Evolutionary conservation across 495 filamentous ascomycete genomes (phyloP).

Genomic region (Chaetomium cochliodes): DNA sequence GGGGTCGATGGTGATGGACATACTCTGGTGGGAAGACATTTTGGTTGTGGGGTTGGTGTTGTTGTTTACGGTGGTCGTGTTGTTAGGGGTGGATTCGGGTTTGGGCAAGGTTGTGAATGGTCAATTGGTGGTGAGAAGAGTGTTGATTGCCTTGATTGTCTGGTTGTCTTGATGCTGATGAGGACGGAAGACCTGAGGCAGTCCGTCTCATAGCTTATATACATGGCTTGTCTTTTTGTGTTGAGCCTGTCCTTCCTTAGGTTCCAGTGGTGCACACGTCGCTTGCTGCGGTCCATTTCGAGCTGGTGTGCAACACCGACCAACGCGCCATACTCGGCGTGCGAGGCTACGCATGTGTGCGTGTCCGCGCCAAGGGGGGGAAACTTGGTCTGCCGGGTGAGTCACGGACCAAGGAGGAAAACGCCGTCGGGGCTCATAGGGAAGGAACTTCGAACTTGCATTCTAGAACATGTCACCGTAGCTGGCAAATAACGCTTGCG

Average conservation of each 20-base stretch:
- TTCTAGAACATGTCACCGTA: not conserved
- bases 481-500: not conserved
- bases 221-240: not conserved
- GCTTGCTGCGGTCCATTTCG: not conserved
- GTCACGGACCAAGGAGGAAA: not conserved
- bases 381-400: not conserved
- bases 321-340: too few relatives aligned
- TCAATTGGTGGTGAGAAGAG: not conserved
- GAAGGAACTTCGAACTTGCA: not conserved
- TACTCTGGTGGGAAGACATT: not conserved
- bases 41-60: not conserved
- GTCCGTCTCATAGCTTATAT: not conserved
- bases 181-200: not conserved
- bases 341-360: too few relatives aligned
- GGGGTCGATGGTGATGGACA: constrained; percentile 1
- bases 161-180: constrained; percentile 4
- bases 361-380: too few relatives aligned
- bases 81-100: constrained; percentile 1
- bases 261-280: not conserved
- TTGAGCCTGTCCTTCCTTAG: not conserved
- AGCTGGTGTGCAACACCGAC: too few relatives aligned
- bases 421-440: not conserved
- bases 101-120: not conserved
- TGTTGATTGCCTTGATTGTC: constrained; percentile 6
- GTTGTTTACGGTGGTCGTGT: constrained; percentile 16